These are phyloP conservation scores for Dactylellina haptotyla DNA, from an alignment of 2,329 filamentous ascomycete species.

Conservation along the genomic window DNA sequence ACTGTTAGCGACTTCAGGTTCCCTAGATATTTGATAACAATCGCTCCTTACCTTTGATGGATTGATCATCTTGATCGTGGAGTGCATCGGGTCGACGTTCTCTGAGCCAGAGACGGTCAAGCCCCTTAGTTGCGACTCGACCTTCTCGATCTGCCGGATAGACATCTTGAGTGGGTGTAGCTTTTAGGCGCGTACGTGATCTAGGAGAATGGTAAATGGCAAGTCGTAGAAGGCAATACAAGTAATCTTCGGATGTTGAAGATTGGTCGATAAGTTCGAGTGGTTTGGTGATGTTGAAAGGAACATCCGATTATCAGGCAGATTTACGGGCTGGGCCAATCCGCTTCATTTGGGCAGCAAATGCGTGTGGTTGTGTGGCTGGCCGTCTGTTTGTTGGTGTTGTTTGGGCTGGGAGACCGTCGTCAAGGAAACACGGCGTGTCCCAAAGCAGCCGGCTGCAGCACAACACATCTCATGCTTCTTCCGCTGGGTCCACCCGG, in stretches of 20 bases:
- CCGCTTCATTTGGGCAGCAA: conserved; percentile 14
- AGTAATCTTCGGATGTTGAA: background rate
- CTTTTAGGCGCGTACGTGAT: too few species aligned
- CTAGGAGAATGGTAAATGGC: conserved; percentile 2
- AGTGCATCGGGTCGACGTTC: conserved; percentile 55
- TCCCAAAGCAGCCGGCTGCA: background rate
- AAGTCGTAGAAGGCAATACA: background rate
- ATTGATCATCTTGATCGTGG: conserved; percentile 52
- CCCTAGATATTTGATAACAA: background rate
- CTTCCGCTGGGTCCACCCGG: background rate
- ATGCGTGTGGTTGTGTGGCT: background rate
- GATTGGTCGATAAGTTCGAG: background rate
- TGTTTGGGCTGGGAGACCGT: conserved; percentile 11
- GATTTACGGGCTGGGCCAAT: conserved; percentile 15
- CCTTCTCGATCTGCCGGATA: conserved; percentile 56
- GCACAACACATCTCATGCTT: background rate
- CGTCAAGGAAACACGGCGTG: conserved; percentile 7
- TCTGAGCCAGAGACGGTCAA: conserved; percentile 55
- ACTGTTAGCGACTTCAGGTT: conserved; percentile 21
- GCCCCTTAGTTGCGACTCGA: conserved; percentile 56
- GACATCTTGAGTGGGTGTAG: conserved; percentile 55
- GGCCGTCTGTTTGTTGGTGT: conserved; percentile 7
- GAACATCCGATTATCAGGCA: background rate
- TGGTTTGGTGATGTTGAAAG: conserved; percentile 5
- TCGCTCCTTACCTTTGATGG: conserved; percentile 45